Evolutionary conservation across 1,284 basidiomycete genomes (phyloP), one percentile per base, ranked within the genome.

Genomic region (Rhodofomes roseus): DNA sequence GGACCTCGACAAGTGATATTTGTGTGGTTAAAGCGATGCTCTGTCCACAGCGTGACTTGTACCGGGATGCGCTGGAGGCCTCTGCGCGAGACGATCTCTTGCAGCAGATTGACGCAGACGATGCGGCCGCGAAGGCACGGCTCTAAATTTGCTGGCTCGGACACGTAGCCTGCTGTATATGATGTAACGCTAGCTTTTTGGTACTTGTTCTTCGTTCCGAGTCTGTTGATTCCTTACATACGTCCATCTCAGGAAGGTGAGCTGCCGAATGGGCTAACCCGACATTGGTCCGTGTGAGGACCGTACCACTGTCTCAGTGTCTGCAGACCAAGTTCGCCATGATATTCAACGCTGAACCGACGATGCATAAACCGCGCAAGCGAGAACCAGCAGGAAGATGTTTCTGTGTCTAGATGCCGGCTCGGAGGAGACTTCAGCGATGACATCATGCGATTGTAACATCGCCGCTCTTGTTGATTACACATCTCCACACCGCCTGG

Each of bases 1-100:
- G 7, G n/a, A 25, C 52, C 48, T 4, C 36, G 7, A 52, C 20
- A 51, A 12, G 23, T 31, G 18, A 37, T 5, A 34, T 34, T 34
- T n/a, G n/a, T n/a, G n/a, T n/a, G n/a, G n/a, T 31, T 16, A 29
- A 44, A 40, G 54, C 62, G 58, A 63, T 52, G 31, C 39, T 14
- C 52, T 22, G 27, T 48, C 25, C 23, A 14, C 57, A 81, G 81
- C 70, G 72, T 27, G 79, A 77, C 54, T 55, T 80, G 57, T 79
- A 77, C 63, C 69, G 74, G 54, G 71, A 73, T 20, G 70, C 74
- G 3, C 60, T 79, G 18, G 74, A 77, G 51, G 65, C 67, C 20
- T 67, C 72, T 36, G 55, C 62, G 53, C 67, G 70, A 39, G 68
- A 77, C 41, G 64, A 66, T 8, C 61, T 65, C 25, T 44, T 60